These are phyloP conservation scores for Bipolaris oryzae DNA, from an alignment of 2,329 filamentous ascomycete species.

Conservation along the genomic window DNA sequence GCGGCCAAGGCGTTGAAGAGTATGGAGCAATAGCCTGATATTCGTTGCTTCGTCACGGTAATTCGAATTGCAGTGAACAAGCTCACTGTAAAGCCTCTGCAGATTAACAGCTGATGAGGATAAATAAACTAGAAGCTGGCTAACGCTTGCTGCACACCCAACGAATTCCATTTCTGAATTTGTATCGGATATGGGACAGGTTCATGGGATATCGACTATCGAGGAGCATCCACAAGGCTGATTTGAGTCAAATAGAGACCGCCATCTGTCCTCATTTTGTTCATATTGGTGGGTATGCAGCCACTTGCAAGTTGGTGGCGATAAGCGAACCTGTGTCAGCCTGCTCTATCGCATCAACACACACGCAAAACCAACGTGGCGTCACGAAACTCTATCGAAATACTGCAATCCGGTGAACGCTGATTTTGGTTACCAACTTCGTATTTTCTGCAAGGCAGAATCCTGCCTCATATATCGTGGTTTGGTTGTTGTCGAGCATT, in stretches of 20 bases:
- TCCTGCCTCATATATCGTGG: no score
- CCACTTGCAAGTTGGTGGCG: neutral
- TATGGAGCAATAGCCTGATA: neutral
- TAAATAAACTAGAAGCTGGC: slow-evolving; percentile 4
- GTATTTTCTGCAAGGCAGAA: no score
- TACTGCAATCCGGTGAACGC: no score
- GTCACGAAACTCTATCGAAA: no score
- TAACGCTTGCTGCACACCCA: slow-evolving; percentile 1
- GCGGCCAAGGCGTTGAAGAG: neutral
- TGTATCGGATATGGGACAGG: neutral
- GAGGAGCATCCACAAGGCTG: neutral
- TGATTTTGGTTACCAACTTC: no score
- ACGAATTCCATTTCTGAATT: slow-evolving; percentile 1
- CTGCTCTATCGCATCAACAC: no score
- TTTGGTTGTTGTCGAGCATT: no score
- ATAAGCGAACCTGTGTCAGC: no score
- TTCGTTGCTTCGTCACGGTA: slow-evolving; percentile 4
- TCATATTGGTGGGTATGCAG: neutral
- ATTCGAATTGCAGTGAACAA: neutral
- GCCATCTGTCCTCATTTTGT: no score
- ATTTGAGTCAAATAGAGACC: neutral
- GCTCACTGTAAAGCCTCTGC: neutral
- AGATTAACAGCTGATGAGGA: neutral
- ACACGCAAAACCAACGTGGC: no score
- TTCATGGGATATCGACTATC: no score